phyloP scores from a whole-genome alignment of 2,329 filamentous ascomycete species.

The Fusarium keratoplasticum region DNA sequence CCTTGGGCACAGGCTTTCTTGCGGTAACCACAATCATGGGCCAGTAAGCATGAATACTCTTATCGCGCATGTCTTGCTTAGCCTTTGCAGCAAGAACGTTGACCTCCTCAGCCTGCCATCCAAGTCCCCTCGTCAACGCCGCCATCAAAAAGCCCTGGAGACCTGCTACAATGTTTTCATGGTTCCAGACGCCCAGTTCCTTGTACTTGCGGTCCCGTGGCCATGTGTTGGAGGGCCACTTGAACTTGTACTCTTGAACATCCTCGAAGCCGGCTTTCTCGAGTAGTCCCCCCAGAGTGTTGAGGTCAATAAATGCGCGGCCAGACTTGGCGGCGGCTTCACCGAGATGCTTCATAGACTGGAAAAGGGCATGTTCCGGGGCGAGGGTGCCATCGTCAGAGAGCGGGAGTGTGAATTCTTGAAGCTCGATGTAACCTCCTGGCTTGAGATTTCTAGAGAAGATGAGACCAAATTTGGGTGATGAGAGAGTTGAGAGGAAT shows the following conservation, averaged over 20 bases:
- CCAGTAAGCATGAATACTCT: constrained; percentile 18
- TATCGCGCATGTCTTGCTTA: constrained; percentile 1
- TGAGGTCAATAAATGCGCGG: constrained; percentile 11
- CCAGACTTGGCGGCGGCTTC: constrained; percentile 4
- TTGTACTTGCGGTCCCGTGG: constrained; percentile 8
- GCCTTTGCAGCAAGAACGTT: constrained; percentile 6
- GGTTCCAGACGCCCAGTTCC: constrained; percentile 9
- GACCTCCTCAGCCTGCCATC: constrained; percentile 8
- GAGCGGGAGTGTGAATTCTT: constrained; percentile 5
- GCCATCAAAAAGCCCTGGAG: constrained; percentile 13
- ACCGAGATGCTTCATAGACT: background rate
- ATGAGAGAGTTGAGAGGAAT: background rate
- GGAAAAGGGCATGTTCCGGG: background rate
- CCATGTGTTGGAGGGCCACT: constrained; percentile 18
- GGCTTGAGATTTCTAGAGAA: background rate
- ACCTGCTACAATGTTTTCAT: constrained; percentile 5
- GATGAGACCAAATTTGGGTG: background rate
- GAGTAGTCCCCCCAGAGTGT: background rate
- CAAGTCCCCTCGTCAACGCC: constrained; percentile 2
- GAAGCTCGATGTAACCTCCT: constrained; percentile 16
- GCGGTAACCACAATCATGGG: constrained; percentile 16
- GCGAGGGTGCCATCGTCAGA: constrained; percentile 11
- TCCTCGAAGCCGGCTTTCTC: constrained; percentile 6
- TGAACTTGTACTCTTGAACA: constrained; percentile 2
- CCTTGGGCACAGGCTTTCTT: background rate